Conservation (phyloP, 139 green algal species). For the Pseudopediastrum boryanum region DNA sequence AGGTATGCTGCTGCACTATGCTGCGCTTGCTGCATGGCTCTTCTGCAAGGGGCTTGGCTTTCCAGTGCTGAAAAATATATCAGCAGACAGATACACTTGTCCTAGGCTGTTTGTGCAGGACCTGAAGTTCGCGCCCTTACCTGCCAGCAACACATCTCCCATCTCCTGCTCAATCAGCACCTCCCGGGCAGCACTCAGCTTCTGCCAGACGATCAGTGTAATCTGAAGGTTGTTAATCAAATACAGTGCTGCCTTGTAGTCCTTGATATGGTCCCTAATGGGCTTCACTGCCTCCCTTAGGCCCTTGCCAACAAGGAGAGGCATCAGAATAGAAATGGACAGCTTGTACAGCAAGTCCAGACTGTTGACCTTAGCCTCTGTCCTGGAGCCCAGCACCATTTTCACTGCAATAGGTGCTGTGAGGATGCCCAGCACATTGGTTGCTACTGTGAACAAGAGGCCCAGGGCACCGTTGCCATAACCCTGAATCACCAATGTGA, state of each 20-base stretch:
- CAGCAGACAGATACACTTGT: too few relatives aligned
- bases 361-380: conserved; percentile 58
- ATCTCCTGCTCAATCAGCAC: conserved; percentile 61
- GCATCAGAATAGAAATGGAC: conserved; percentile 75
- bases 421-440: conserved; percentile 82
- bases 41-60: too few relatives aligned
- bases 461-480: conserved; percentile 82
- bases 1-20: too few relatives aligned
- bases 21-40: too few relatives aligned
- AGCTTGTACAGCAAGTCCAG: conserved; percentile 81
- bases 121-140: too few relatives aligned
- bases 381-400: conserved; percentile 53
- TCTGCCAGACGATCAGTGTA: conserved; percentile 77
- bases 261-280: conserved; percentile 16
- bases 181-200: conserved; percentile 52
- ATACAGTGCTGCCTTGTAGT: conserved; percentile 62
- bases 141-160: conserved; percentile 59
- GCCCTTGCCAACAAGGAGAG: conserved; percentile 67
- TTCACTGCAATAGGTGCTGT: conserved; percentile 70
- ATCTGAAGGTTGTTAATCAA: conserved; percentile 66
- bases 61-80: too few relatives aligned
- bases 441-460: conserved; percentile 79
- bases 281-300: conserved; percentile 49
- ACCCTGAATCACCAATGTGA: conserved; percentile 60
- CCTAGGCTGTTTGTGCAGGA: too few relatives aligned